A percentile compares a stretch with the other conserved stretches of the same genome.
Evolutionary conservation across 768 basidiomycete genomes (phyloP).

Genomic region (Hericium erinaceus): DNA sequence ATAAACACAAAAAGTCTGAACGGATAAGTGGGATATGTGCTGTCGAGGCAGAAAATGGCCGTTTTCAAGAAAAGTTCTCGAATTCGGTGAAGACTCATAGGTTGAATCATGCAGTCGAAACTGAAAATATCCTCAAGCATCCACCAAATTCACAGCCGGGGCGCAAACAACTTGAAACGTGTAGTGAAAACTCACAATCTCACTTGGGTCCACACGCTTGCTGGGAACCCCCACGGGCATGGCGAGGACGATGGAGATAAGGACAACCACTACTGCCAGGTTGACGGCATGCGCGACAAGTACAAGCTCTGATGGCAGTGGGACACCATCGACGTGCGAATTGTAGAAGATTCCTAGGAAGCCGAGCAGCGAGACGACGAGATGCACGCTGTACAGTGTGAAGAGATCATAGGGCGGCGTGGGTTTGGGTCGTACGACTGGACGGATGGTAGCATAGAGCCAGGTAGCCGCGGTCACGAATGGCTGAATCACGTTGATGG

Average conservation of each 20-base stretch:
- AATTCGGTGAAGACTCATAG: too few relatives aligned
- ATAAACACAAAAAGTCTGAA: too few relatives aligned
- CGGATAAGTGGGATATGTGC: too few relatives aligned
- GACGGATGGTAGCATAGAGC: slow-evolving; percentile 55
- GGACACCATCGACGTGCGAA: slow-evolving; percentile 31
- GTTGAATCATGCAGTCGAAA: too few relatives aligned
- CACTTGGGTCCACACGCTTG: slow-evolving; percentile 34
- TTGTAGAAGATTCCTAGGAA: slow-evolving; percentile 50
- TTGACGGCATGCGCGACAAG: slow-evolving; percentile 30
- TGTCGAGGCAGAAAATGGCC: too few relatives aligned
- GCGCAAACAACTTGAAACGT: too few relatives aligned
- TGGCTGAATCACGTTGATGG: slow-evolving; percentile 24
- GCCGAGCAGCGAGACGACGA: slow-evolving; percentile 36
- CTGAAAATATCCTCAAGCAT: too few relatives aligned
- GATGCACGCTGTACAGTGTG: slow-evolving; percentile 40
- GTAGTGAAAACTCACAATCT: slow-evolving; percentile 43
- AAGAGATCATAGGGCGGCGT: slow-evolving; percentile 62
- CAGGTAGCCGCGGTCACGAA: slow-evolving; percentile 48
- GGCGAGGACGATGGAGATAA: slow-evolving; percentile 39
- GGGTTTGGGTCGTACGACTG: slow-evolving; percentile 39
- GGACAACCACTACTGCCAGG: slow-evolving; percentile 30
- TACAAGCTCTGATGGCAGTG: slow-evolving; percentile 27
- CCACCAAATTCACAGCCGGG: too few relatives aligned
- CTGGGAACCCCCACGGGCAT: slow-evolving; percentile 70
- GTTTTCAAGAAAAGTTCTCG: too few relatives aligned